phyloP scores from a whole-genome alignment of 225 moss, liverwort and hornwort genomes.

The Bryoerythrophyllum caledonicum region DNA sequence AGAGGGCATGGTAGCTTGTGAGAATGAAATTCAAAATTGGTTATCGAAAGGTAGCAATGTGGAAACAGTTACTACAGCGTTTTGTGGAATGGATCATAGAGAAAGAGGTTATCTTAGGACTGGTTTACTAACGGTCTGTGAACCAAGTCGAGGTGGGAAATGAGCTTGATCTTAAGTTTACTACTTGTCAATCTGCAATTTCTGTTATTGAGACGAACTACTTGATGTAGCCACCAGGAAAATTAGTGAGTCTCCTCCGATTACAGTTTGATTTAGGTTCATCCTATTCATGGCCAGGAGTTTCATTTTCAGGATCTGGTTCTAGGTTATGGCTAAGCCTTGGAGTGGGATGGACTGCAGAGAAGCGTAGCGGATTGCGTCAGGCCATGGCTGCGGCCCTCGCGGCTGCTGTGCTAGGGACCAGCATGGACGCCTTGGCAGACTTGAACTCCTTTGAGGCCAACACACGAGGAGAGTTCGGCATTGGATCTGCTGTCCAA shows the following conservation, averaged over 20 bases:
- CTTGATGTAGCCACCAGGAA: no score
- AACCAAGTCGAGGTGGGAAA: no score
- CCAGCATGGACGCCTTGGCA: conserved; percentile 81
- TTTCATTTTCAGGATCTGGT: no score
- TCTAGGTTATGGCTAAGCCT: conserved; percentile 13
- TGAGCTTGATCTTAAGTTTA: not conserved
- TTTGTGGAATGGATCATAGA: not conserved
- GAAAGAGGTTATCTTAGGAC: not conserved
- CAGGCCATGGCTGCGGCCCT: conserved; percentile 81
- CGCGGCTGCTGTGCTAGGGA: conserved; percentile 81
- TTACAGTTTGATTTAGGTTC: not conserved
- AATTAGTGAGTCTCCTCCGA: not conserved
- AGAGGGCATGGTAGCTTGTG: no score
- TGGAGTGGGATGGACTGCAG: conserved; percentile 32
- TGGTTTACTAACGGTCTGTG: no score
- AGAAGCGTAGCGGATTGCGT: conserved; percentile 38
- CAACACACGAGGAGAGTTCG: conserved; percentile 94
- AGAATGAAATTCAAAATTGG: no score
- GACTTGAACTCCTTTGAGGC: conserved; percentile 93
- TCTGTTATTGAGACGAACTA: not conserved
- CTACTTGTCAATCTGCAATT: not conserved
- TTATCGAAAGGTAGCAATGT: no score
- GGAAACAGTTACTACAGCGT: no score
- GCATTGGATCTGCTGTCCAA: conserved; percentile 96
- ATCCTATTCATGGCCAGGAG: no score